These are phyloP conservation scores for Phytophthora constricta DNA, from an alignment of 352 stramenopile species.

Conservation along the genomic window DNA sequence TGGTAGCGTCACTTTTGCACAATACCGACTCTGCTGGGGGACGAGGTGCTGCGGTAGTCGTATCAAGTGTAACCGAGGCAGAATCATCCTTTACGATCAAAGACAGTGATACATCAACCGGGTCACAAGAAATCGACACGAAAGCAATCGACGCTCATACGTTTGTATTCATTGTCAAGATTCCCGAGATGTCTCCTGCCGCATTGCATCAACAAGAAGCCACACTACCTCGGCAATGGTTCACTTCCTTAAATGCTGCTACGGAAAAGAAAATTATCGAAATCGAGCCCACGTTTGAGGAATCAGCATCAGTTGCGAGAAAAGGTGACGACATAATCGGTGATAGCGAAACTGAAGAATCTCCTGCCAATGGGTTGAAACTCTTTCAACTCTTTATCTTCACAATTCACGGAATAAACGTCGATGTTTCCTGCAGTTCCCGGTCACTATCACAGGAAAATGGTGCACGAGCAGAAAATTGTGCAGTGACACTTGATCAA, in stretches of 20 bases:
- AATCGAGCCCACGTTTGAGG: constrained; percentile 18
- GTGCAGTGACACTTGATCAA: not conserved
- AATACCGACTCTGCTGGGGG: constrained; percentile 44
- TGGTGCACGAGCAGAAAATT: constrained; percentile 1
- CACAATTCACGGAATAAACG: constrained; percentile 24
- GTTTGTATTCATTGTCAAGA: constrained; percentile 58
- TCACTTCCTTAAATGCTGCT: constrained; percentile 40
- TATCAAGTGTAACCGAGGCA: constrained; percentile 24
- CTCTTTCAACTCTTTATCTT: constrained; percentile 28
- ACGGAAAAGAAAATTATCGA: constrained; percentile 53
- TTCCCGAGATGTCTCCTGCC: no score
- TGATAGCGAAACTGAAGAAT: no score
- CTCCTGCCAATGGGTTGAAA: no score
- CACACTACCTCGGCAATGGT: constrained; percentile 56
- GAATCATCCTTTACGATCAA: constrained; percentile 26
- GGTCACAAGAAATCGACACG: not conserved
- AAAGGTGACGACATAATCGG: not conserved
- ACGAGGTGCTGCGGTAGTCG: constrained; percentile 34
- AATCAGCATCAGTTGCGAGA: not conserved
- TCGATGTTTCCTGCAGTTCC: constrained; percentile 22
- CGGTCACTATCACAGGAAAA: not conserved
- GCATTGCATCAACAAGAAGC: constrained; percentile 14
- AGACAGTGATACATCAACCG: constrained; percentile 15
- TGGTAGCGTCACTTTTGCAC: constrained; percentile 53
- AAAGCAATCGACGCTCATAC: constrained; percentile 30